Evolutionary conservation across 164 flowering plant species (phyloP).

Genomic region (Saururus chinensis): DNA sequence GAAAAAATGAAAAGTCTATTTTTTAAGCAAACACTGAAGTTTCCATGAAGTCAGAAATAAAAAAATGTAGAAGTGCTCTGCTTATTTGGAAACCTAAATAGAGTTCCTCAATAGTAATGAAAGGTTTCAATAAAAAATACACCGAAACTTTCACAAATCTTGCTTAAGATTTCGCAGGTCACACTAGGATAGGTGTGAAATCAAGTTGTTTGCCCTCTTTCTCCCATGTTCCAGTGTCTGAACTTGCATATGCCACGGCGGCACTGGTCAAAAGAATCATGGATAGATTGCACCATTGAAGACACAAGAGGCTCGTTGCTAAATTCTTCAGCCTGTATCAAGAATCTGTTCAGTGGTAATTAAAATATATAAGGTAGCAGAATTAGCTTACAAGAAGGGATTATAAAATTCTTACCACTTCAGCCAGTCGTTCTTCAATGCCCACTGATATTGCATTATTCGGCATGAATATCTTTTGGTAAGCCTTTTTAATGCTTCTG

Average conservation of each 20-base stretch:
- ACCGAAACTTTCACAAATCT: too few species aligned
- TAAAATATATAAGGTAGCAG: background rate
- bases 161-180: too few species aligned
- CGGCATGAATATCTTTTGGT: slow-evolving; percentile 64
- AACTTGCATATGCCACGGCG: slow-evolving; percentile 90
- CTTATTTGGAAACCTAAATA: too few species aligned
- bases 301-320: slow-evolving; percentile 36
- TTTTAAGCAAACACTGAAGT: too few species aligned
- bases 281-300: slow-evolving; percentile 72
- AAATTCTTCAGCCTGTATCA: slow-evolving; percentile 52
- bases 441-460: slow-evolving; percentile 25
- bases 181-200: too few species aligned
- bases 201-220: too few species aligned
- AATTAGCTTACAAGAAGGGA: background rate
- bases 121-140: too few species aligned
- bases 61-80: too few species aligned
- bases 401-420: slow-evolving; percentile 42
- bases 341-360: background rate
- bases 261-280: slow-evolving; percentile 48
- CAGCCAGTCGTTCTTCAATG: slow-evolving; percentile 57
- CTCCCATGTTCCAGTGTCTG: slow-evolving; percentile 33
- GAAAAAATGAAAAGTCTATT: too few species aligned
- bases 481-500: slow-evolving; percentile 63
- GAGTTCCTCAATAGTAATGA: too few species aligned
- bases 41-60: too few species aligned